Conservation (phyloP, 1,284 basidiomycete species). For the Athelia sp. region DNA sequence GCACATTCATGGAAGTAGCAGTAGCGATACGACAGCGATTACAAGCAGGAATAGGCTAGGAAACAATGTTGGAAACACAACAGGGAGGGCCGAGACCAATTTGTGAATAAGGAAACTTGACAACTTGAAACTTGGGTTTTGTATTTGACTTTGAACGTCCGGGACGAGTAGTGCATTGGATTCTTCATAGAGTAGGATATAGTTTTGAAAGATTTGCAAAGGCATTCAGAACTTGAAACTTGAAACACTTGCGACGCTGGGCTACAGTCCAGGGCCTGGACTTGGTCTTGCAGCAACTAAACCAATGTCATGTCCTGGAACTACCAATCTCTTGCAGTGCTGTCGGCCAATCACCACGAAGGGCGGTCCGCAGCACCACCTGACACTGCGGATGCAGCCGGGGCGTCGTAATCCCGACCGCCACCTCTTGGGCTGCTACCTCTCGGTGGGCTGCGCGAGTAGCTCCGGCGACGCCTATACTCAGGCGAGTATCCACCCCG, state of each 20-base stretch:
- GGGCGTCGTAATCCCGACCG: conserved; percentile 45
- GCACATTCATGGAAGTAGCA: background rate
- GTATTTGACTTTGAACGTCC: background rate
- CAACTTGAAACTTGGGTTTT: background rate
- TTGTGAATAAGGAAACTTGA: background rate
- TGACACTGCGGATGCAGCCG: conserved; percentile 15
- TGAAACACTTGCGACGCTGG: background rate
- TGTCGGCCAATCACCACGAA: conserved; percentile 38
- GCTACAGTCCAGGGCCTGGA: no score
- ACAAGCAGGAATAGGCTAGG: no score
- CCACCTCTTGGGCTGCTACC: conserved; percentile 60
- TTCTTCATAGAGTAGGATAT: background rate
- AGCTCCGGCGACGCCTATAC: conserved; percentile 67
- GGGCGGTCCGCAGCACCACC: conserved; percentile 25
- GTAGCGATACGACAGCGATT: conserved; percentile 2
- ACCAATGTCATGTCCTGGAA: no score
- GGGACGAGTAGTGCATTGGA: background rate
- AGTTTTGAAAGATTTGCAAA: background rate
- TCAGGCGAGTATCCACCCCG: conserved; percentile 67
- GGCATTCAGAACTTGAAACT: background rate
- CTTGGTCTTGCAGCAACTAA: no score
- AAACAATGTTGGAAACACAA: background rate
- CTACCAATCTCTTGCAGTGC: no score
- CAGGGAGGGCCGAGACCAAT: no score
- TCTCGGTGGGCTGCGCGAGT: conserved; percentile 73